Evolutionary conservation across 2,329 filamentous ascomycete genomes (phyloP), one percentile per base, ranked within the genome.

Genomic region (Aspergillus sojae): DNA sequence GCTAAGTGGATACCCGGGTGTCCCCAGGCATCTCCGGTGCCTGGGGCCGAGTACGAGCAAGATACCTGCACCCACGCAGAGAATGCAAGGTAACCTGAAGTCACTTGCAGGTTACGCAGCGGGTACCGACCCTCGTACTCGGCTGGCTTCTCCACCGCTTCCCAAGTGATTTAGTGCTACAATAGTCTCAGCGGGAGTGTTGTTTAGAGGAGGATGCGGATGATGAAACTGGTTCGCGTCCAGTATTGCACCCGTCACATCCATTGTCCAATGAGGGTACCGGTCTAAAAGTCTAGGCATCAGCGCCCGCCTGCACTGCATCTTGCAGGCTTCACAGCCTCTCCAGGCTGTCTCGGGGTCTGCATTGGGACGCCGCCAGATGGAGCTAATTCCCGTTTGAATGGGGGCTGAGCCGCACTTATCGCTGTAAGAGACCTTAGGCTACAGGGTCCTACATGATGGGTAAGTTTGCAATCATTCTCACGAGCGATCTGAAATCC

Each of bases 11-110:
- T 48, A 41, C 30, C 36, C n/a, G 30, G 39, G 30, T 19, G 61
- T 57, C 65, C 62, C 63, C 67, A 68, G 63, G 65, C 65, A 65
- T 53, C 43, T 23, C 14, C 19, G 32, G 46, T 58, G 63, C 59
- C 57, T 61, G 62, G 36, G 54, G 26, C 50, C 50, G 11, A 19
- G 48, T 60, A 53, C 50, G 46, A 39, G 23, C 32, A 19, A 61
- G 39, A 57, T 61, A 53, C 50, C 58, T 60, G 7, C 26, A n/a
- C 11, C 46, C 30, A 30, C 46, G 32, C 52, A 54, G 21, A 54
- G 21, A 34, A 34, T 34, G 52, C 30, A 34, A 19, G 32, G 32
- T 32, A 34, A 14, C 9, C 19, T 19, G 28, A 34, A 54, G 52
- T 54, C 28, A 55, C 52, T 55, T 55, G 52, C 32, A 55, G 32